Evolutionary conservation across 179 eudicot genomes (phyloP).

Genomic region (Actinidia arguta): DNA sequence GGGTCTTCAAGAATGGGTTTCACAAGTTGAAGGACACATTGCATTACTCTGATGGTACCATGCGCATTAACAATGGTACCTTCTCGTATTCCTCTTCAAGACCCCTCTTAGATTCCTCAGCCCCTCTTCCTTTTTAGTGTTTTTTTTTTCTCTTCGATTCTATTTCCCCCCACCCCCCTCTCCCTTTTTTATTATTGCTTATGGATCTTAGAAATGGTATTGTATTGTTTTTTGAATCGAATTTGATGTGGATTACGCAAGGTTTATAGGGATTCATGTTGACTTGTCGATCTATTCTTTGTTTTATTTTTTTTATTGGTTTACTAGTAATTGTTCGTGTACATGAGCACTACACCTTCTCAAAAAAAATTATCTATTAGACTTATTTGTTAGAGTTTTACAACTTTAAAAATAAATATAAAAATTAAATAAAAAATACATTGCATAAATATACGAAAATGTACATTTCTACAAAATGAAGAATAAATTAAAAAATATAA

Average conservation of each 20-base stretch:
- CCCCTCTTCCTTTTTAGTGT: slow-evolving; percentile 18
- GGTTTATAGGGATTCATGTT: neutral
- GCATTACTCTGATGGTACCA: neutral
- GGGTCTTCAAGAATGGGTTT: slow-evolving; percentile 73
- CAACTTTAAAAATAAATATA: too few species aligned
- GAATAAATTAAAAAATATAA: too few species aligned
- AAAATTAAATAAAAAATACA: too few species aligned
- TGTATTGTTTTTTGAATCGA: neutral
- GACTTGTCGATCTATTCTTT: neutral
- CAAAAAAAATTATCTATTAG: too few species aligned
- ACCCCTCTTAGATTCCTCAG: slow-evolving; percentile 23
- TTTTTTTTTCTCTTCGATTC: neutral
- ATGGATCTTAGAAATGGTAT: neutral
- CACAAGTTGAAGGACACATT: slow-evolving; percentile 43
- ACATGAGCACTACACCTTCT: too few species aligned
- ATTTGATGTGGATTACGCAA: neutral
- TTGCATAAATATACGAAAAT: too few species aligned
- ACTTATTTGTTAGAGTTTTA: too few species aligned
- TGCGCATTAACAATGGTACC: neutral
- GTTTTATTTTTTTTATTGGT: too few species aligned
- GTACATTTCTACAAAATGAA: too few species aligned
- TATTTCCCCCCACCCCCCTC: too few species aligned
- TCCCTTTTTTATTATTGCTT: neutral
- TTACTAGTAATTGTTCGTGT: too few species aligned
- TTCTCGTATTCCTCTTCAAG: slow-evolving; percentile 10